Evolutionary conservation across 2,329 filamentous ascomycete genomes (phyloP).

Genomic region (Colletotrichum sp.): DNA sequence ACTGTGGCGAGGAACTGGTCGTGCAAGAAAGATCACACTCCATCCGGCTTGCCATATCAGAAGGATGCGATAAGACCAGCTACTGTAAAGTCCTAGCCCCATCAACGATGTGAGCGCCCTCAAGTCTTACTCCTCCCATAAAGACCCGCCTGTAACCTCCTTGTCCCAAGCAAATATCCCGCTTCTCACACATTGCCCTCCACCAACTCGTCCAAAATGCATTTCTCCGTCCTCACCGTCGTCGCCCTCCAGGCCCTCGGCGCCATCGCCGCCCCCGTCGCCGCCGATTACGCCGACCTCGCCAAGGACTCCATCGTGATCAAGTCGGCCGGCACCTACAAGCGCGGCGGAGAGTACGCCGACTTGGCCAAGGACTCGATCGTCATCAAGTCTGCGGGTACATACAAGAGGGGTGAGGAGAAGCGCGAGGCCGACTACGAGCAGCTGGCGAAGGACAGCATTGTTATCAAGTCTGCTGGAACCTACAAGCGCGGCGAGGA

Average conservation of each 20-base stretch:
- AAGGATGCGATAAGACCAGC: neutral
- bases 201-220: neutral
- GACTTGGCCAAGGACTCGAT: neutral
- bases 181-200: too few species aligned
- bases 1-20: neutral
- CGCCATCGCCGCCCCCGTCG: constrained; percentile 4
- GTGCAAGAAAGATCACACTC: neutral
- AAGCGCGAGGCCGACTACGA: neutral
- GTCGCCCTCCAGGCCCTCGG: constrained; percentile 11
- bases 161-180: neutral
- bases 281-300: neutral
- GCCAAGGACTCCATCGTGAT: neutral
- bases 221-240: neutral
- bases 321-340: neutral
- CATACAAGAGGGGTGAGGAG: neutral
- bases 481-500: neutral
- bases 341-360: neutral
- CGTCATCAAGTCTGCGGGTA: neutral
- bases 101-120: rapidly evolving
- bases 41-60: neutral
- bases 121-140: neutral
- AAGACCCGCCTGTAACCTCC: neutral
- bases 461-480: neutral
- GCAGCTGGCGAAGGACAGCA: neutral
- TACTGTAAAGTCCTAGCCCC: neutral